These are phyloP conservation scores for Colletotrichum filicis DNA, from an alignment of 2,329 filamentous ascomycete genomes.

Conservation along the genomic window DNA sequence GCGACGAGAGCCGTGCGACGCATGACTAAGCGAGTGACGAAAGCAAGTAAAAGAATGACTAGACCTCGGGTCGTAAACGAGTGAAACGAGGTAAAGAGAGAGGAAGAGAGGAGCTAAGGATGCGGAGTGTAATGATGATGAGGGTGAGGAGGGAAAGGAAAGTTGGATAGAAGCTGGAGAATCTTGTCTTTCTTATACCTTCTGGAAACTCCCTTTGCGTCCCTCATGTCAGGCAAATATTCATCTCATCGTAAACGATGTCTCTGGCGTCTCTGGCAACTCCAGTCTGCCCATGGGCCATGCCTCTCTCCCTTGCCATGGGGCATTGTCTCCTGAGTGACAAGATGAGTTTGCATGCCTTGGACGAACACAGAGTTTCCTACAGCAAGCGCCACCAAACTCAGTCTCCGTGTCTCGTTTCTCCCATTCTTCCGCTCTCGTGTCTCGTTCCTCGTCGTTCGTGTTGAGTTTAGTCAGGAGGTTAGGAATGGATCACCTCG, in stretches of 20 bases:
- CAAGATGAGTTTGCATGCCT: constrained; percentile 29
- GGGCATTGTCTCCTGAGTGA: constrained; percentile 19
- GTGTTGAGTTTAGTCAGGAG: constrained; percentile 5
- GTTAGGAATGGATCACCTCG: constrained; percentile 32
- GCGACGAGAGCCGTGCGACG: constrained; percentile 6
- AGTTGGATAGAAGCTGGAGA: not conserved
- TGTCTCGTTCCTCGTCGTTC: constrained; percentile 4
- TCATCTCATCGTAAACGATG: not conserved
- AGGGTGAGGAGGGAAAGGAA: constrained; percentile 29
- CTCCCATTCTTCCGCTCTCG: not conserved
- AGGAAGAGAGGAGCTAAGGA: constrained; percentile 23
- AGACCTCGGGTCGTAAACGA: constrained; percentile 33
- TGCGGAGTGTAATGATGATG: constrained; percentile 31
- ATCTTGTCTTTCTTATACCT: constrained; percentile 22
- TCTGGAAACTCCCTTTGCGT: constrained; percentile 10
- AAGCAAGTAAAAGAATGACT: constrained; percentile 33
- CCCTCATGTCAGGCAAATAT: not conserved
- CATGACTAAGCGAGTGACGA: constrained; percentile 27
- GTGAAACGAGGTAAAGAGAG: constrained; percentile 29
- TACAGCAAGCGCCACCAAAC: not conserved
- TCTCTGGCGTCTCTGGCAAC: not conserved
- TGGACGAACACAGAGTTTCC: not conserved
- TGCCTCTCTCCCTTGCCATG: constrained; percentile 4
- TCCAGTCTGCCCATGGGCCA: not conserved
- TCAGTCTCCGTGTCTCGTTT: not conserved